Evolutionary conservation across 805 yeast species (phyloP).

Genomic region (Ascoidea tarda): DNA sequence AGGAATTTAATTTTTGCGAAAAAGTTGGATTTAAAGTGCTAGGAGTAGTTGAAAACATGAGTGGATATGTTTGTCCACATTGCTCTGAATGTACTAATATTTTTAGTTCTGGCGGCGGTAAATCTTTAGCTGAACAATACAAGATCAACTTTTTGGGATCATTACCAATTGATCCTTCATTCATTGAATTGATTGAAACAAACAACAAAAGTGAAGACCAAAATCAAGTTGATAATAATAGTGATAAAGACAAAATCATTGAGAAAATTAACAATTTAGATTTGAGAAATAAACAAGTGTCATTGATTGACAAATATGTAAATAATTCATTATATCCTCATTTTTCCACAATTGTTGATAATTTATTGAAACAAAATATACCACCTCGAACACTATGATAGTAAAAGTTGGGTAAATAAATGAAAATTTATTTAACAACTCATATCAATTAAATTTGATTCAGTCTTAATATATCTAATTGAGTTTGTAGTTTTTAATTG

Average conservation of each 20-base stretch:
- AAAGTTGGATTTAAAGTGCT: constrained; percentile 70
- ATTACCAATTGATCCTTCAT: constrained; percentile 87
- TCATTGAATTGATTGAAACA: constrained; percentile 76
- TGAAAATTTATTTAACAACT: too few species aligned
- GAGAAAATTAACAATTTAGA: neutral
- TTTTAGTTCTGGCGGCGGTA: constrained; percentile 90
- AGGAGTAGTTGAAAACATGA: constrained; percentile 93
- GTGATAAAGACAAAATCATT: too few species aligned
- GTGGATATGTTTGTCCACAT: constrained; percentile 90
- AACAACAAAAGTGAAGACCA: constrained; percentile 23
- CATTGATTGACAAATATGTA: too few species aligned
- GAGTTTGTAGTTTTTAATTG: too few species aligned
- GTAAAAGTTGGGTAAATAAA: too few species aligned
- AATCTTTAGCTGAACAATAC: constrained; percentile 45
- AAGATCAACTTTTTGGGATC: constrained; percentile 64
- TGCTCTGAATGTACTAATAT: constrained; percentile 88
- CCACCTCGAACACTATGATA: too few species aligned
- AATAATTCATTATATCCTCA: neutral
- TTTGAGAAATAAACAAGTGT: neutral
- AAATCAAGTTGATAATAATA: neutral
- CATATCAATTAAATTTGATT: too few species aligned
- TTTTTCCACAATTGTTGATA: neutral
- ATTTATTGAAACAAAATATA: too few species aligned
- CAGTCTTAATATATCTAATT: too few species aligned
- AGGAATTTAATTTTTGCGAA: constrained; percentile 83